Evolutionary conservation across 768 basidiomycete species (phyloP), one percentile per base, ranked within the genome.

Genomic region (Ramaria rubella): DNA sequence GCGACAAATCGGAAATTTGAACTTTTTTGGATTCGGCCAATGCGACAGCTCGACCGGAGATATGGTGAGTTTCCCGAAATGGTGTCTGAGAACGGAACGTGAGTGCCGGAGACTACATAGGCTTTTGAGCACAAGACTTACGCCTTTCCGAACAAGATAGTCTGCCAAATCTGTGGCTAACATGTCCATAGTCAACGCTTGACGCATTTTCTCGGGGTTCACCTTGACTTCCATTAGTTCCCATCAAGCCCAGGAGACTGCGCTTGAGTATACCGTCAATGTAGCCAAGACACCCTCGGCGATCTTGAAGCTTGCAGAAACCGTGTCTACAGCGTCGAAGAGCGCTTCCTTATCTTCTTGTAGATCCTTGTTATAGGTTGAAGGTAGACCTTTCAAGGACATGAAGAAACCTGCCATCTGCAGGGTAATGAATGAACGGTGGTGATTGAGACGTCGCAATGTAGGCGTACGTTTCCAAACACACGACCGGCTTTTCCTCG

Each of bases 281-380:
- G 95, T 96, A 17, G 90, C 84, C 61, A 99, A 77, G 46, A 97
- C 95, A 23, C 96, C 96, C 69, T 96, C 92, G 1, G 94, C 85
- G 62, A 99, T 98, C 67, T 86, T 82, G 63, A 98, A 77, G 29
- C 86, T 94, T 19, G 91, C 90, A 15, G 85, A 83, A 40, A 96
- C 70, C 36, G 89, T 97, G 66, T 94, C 92, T 14, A 95, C 88
- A 9, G 87, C 76, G 66, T 99, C 96, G 61, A 98, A 98, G 55
- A 99, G 72, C 2, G 96, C 94, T 66, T 99, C 96, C 70, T 99
- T 97, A 70, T 95, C 93, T 70, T 99, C 96, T 70, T 98, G 96
- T 44, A 99, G 75, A 72, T 99, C 96, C 70, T 99, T 99, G 78
- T 99, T 98, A 75, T 99, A 99, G 8, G 96, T 99, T 19, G 95